Evolutionary conservation across 2,329 filamentous ascomycete genomes (phyloP), one percentile per base, ranked within the genome.

Genomic region (Botrytis paeoniae): DNA sequence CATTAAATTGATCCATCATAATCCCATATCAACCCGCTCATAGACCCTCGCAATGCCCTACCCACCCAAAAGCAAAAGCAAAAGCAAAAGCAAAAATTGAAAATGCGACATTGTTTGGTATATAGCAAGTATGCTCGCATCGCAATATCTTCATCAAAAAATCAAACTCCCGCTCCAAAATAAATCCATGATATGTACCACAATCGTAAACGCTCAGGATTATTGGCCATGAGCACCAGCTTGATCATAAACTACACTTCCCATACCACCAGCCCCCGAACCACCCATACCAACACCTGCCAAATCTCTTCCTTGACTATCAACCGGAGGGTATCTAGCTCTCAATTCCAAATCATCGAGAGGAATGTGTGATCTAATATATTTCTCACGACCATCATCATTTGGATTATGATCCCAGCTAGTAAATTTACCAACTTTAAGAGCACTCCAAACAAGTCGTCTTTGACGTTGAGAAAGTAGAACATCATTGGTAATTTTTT

Each of bases 341-440:
- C 88, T 88, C 72, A 92, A 88, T 84, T 96, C 93, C 10, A 96
- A 85, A 73, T 94, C 92, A 79, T 96, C 93, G 1, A 96, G 88
- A 29, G 92, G 90, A 78, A 94, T 91, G 80, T 93, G 91, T 48
- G 91, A 93, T 73, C 95, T 92, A 78, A 98, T 97, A 82, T 95
- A 97, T 82, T 93, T 92, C 76, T 89, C 85, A 65, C 86, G 84
- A 39, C 91, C 92, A 79, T 93, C 89, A 76, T 93, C 89, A 4
- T 86, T 83, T 0, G 94, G 94, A 83, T 95, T 88, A 83, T 92
- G 92, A 82, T 98, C 95, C 95, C 95, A 98, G 80, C 90, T 88
- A 57, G 92, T 92, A 77, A 93, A 94, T 51, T 85, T 85, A 72
- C 94, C 95, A 81, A 91, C 83, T 80, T 89, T 92, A 76, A 98